These are phyloP conservation scores for Tetrahymena thermophila DNA, from an alignment of 73 alveolate genomes.

Conservation along the genomic window DNA sequence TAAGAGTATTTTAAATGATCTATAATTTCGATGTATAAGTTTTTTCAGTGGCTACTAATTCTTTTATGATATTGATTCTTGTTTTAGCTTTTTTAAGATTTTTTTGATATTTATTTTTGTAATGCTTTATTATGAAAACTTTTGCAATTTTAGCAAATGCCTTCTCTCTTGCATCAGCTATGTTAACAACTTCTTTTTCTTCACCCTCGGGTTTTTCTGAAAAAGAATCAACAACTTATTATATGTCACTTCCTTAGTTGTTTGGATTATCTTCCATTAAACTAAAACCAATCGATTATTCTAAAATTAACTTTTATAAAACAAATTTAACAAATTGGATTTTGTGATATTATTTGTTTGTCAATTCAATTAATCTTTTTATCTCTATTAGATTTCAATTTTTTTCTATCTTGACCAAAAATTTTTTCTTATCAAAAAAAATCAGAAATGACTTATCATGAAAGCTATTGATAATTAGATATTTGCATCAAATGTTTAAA, in stretches of 20 bases:
- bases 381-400: background rate
- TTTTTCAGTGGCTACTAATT: background rate
- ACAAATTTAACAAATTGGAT: background rate
- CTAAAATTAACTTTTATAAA: background rate
- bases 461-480: background rate
- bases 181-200: background rate
- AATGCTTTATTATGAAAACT: background rate
- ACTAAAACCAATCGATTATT: no score
- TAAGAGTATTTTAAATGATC: background rate
- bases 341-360: background rate
- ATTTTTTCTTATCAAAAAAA: background rate
- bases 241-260: background rate
- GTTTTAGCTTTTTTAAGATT: background rate
- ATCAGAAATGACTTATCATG: background rate
- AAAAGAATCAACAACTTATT: background rate
- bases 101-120: background rate
- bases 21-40: background rate
- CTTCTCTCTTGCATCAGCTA: background rate
- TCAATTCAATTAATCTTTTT: background rate
- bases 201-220: background rate
- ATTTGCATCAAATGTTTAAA: no score
- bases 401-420: background rate
- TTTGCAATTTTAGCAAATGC: background rate
- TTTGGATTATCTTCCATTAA: background rate
- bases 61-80: background rate